These are phyloP conservation scores for Cyberlindnera americana DNA, from an alignment of 805 yeast genomes.

Conservation along the genomic window DNA sequence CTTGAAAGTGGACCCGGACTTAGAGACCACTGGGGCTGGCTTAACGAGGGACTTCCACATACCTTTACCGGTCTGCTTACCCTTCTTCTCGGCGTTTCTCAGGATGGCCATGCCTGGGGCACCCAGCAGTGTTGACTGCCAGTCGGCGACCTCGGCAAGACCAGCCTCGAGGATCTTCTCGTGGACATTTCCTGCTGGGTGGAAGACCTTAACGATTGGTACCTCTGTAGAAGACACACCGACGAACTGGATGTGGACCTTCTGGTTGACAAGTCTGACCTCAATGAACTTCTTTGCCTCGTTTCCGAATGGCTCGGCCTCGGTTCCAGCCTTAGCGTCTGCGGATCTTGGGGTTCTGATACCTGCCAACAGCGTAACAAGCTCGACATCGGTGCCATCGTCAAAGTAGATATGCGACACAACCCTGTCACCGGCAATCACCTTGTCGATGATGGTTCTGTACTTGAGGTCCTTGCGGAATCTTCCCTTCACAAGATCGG, in stretches of 20 bases:
- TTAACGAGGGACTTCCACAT: constrained; percentile 45
- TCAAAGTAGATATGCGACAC: constrained; percentile 51
- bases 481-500: constrained; percentile 25
- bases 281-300: constrained; percentile 65
- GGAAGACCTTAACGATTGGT: constrained; percentile 54
- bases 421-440: constrained; percentile 75
- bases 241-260: constrained; percentile 51
- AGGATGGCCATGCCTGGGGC: constrained; percentile 55
- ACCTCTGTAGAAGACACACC: constrained; percentile 64
- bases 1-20: constrained; percentile 29
- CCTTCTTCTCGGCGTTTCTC: constrained; percentile 62
- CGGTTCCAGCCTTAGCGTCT: constrained; percentile 32
- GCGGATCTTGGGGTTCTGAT: constrained; percentile 68
- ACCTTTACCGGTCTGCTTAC: constrained; percentile 52
- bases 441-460: constrained; percentile 66
- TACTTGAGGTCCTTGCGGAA: constrained; percentile 28
- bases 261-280: constrained; percentile 56
- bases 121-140: constrained; percentile 74
- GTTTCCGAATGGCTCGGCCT: constrained; percentile 60
- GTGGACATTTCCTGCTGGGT: constrained; percentile 76
- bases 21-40: constrained; percentile 18
- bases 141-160: constrained; percentile 69
- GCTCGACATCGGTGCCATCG: constrained; percentile 48
- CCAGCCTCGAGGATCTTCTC: constrained; percentile 67
- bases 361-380: constrained; percentile 70